A percentile compares a stretch with the other conserved stretches of the same genome.
phyloP scores from a whole-genome alignment of 2,329 filamentous ascomycete species.

The Fusarium stilboides region DNA sequence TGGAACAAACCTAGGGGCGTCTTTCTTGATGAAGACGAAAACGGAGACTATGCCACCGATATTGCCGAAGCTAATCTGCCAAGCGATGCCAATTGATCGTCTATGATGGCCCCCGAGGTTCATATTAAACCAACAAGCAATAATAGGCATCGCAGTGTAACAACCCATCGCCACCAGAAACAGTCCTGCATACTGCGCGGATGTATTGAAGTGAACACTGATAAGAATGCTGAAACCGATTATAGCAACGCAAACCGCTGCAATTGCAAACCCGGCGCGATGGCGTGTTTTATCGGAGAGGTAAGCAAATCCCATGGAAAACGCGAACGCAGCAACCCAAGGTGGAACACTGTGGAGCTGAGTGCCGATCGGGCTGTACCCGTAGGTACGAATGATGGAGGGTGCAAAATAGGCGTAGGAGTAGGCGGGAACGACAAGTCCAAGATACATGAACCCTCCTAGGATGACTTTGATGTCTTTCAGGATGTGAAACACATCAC shows the following conservation, averaged over 20 bases:
- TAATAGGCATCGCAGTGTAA: constrained; percentile 91
- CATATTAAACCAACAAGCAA: constrained; percentile 88
- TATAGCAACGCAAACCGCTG: constrained; percentile 78
- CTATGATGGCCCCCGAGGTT: constrained; percentile 82
- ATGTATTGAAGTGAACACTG: constrained; percentile 75
- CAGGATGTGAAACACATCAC: constrained; percentile 75
- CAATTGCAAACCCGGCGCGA: constrained; percentile 80
- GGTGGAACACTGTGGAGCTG: constrained; percentile 72
- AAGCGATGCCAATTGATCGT: constrained; percentile 78
- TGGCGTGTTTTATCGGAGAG: constrained; percentile 80
- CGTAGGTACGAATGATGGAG: constrained; percentile 77
- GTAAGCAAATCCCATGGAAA: constrained; percentile 82
- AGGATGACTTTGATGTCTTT: constrained; percentile 82
- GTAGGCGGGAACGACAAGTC: constrained; percentile 83
- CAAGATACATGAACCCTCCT: constrained; percentile 86
- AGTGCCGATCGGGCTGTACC: constrained; percentile 71
- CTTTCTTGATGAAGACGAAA: constrained; percentile 75
- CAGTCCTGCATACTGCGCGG: constrained; percentile 82
- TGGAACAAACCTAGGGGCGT: constrained; percentile 77
- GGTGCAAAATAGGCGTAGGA: constrained; percentile 85
- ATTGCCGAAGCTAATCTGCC: constrained; percentile 85
- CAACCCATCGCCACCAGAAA: constrained; percentile 86
- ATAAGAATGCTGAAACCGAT: constrained; percentile 83
- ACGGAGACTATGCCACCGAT: constrained; percentile 85
- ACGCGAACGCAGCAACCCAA: constrained; percentile 79